These are phyloP conservation scores for Saccharomyces jurei DNA, from an alignment of 805 yeast species.

Conservation along the genomic window DNA sequence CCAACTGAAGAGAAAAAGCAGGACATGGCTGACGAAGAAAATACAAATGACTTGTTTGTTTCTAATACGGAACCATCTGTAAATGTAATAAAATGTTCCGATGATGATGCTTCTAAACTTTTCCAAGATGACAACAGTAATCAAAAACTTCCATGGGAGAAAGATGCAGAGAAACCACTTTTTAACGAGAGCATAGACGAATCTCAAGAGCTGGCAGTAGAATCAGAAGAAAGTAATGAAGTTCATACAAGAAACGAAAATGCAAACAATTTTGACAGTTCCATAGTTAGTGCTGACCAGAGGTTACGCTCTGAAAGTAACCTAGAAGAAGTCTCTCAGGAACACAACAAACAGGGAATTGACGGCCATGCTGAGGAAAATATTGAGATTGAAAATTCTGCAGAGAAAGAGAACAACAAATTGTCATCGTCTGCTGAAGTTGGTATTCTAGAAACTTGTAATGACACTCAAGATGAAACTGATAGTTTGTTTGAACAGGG, in stretches of 20 bases:
- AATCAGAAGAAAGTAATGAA: not conserved
- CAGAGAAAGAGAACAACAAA: not conserved
- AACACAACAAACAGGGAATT: not conserved
- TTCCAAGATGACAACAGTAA: not conserved
- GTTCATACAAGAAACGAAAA: not conserved
- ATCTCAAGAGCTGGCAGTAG: not conserved
- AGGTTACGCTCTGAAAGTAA: not conserved
- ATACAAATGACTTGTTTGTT: not conserved
- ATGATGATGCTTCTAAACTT: not conserved
- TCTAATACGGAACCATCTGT: not conserved
- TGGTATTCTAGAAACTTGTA: not conserved
- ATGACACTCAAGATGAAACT: not conserved
- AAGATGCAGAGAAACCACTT: not conserved
- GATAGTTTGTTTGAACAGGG: not conserved
- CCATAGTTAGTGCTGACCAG: not conserved
- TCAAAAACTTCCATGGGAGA: slow-evolving; percentile 15
- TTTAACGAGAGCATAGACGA: not conserved
- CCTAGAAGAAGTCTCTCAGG: not conserved
- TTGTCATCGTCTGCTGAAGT: not conserved
- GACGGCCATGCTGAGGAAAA: not conserved
- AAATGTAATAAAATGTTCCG: not conserved
- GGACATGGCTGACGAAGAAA: not conserved
- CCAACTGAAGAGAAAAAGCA: not conserved
- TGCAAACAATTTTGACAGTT: not conserved
- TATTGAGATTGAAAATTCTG: not conserved